Conservation (phyloP, 176 grass and related monocot genomes). For the bread wheat (Triticum aestivum) region IWGSC_CS_RefSeq_v2.1 NC_057812.1:21710954-21711453, state of each 20-base stretch:
- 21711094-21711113: not conserved
- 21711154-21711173: not conserved
- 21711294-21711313: not conserved
- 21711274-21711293: not conserved
- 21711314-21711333: not conserved
- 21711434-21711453: conserved; percentile 17
- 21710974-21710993: not conserved
- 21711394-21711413: not conserved
- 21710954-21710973: not conserved
- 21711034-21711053: conserved; percentile 90
- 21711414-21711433: not conserved
- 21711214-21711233: not conserved
- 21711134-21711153: not conserved
- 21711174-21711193: not conserved
- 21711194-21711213: not conserved
- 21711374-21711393: conserved; percentile 21
- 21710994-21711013: not conserved
- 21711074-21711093: conserved; percentile 49
- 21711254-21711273: conserved; percentile 1
- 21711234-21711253: not conserved
- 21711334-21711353: conserved; percentile 81
- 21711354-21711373: not conserved
- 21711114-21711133: not conserved
- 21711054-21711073: conserved; percentile 84
- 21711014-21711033: not conserved